Evolutionary conservation across 352 stramenopile species (phyloP).

Genomic region (Globisporangium paddicum): DNA sequence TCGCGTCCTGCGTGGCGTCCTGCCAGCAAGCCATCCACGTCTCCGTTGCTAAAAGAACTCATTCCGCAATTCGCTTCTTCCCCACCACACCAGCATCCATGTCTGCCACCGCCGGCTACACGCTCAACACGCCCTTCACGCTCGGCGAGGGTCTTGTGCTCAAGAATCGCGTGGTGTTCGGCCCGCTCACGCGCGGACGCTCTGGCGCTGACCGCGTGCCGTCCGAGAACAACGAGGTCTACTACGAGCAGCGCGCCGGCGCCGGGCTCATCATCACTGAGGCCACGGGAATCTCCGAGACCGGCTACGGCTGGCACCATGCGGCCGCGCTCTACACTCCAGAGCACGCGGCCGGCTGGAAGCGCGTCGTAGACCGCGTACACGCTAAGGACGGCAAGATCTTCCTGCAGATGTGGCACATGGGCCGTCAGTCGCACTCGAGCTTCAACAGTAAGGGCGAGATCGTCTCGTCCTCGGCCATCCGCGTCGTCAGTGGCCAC

Average conservation of each 20-base stretch:
- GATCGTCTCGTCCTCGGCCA: conserved; percentile 38
- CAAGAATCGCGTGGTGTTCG: conserved; percentile 51
- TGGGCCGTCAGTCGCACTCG: conserved; percentile 53
- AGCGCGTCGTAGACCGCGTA: conserved; percentile 53
- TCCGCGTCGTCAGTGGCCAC: neutral
- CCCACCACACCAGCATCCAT: neutral
- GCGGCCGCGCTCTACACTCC: conserved; percentile 16
- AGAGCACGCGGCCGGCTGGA: conserved; percentile 39
- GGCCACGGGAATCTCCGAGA: conserved; percentile 36
- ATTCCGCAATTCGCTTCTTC: neutral
- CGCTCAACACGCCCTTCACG: conserved; percentile 30
- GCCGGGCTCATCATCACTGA: conserved; percentile 67
- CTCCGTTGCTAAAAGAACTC: no score
- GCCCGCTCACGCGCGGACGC: conserved; percentile 42
- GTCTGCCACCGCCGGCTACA: conserved; percentile 20
- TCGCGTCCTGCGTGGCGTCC: no score
- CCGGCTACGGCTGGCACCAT: conserved; percentile 10
- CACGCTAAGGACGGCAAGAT: conserved; percentile 78
- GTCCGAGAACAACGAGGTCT: conserved; percentile 42
- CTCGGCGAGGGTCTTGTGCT: conserved; percentile 28
- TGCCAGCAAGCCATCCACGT: no score
- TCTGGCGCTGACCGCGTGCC: conserved; percentile 23
- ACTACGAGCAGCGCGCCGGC: conserved; percentile 57
- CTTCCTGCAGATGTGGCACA: conserved; percentile 83
- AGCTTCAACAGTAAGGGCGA: conserved; percentile 44